Conservation (phyloP, 148 eudicot genomes). For the Arbutus unedo region DNA sequence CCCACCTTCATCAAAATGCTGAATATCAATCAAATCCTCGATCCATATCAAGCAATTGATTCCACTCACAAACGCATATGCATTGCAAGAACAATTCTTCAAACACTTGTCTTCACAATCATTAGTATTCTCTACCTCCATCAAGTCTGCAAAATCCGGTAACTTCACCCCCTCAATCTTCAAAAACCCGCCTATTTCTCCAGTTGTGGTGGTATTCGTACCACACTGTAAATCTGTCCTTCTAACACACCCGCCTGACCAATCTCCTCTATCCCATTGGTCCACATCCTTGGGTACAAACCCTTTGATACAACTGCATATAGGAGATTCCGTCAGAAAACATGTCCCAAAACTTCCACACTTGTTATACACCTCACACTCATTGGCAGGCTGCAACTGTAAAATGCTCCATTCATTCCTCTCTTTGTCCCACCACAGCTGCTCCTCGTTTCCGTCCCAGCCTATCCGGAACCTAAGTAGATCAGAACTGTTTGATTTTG, state of each 20-base stretch:
- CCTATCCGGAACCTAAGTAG: conserved; percentile 27
- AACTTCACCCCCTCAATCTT: conserved; percentile 39
- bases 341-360: conserved; percentile 43
- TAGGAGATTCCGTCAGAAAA: not conserved
- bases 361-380: conserved; percentile 34
- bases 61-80: conserved; percentile 38
- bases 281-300: conserved; percentile 32
- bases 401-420: conserved; percentile 22
- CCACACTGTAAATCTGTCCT: conserved; percentile 32
- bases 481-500: conserved; percentile 22
- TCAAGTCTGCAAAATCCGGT: conserved; percentile 50
- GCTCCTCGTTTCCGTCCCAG: conserved; percentile 30
- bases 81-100: conserved; percentile 56
- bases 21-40: conserved; percentile 46
- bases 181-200: conserved; percentile 37
- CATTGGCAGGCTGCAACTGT: conserved; percentile 28
- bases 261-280: conserved; percentile 35
- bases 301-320: conserved; percentile 45
- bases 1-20: conserved; percentile 42
- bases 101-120: conserved; percentile 39
- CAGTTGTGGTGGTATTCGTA: conserved; percentile 19
- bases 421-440: conserved; percentile 18
- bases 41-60: conserved; percentile 56
- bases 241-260: conserved; percentile 59
- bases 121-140: conserved; percentile 1